A percentile compares a stretch with the other conserved stretches of the same genome.
Conservation (phyloP, 1,284 basidiomycete genomes). For the Puccinia novopanici region DNA sequence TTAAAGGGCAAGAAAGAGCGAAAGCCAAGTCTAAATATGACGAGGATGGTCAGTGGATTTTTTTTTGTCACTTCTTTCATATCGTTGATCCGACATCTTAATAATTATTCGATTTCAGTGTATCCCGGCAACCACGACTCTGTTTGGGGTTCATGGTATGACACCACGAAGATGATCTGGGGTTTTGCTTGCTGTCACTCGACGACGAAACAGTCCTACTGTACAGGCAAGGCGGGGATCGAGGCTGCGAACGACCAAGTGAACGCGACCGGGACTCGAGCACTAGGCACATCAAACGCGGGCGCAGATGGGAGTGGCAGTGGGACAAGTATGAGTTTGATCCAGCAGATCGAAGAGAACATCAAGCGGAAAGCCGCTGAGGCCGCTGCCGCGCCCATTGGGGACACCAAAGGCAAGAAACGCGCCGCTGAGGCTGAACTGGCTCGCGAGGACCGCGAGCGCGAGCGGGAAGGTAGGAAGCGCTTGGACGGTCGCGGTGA, state of each 20-base stretch:
- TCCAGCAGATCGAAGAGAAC: conserved; percentile 59
- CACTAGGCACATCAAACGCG: conserved; percentile 59
- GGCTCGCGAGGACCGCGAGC: conserved; percentile 55
- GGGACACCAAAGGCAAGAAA: conserved; percentile 41
- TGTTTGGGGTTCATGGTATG: conserved; percentile 96
- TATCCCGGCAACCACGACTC: conserved; percentile 87
- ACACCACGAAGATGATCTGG: conserved; percentile 72
- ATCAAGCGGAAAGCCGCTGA: conserved; percentile 52
- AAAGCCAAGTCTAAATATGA: conserved; percentile 86
- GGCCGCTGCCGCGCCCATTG: not conserved
- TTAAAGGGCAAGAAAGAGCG: conserved; percentile 86
- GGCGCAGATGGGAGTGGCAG: not conserved
- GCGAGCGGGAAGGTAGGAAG: conserved; percentile 59
- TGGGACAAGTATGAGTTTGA: conserved; percentile 57
- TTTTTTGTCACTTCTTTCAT: not conserved
- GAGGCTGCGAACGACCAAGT: conserved; percentile 68
- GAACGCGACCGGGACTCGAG: conserved; percentile 69
- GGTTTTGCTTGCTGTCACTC: conserved; percentile 96
- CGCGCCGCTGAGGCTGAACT: conserved; percentile 46
- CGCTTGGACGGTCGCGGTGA: conserved; percentile 60
- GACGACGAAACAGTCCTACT: conserved; percentile 81
- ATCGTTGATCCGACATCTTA: not conserved
- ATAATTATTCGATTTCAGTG: conserved; percentile 63
- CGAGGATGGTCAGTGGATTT: conserved; percentile 74
- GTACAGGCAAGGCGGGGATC: conserved; percentile 84